Percentiles rank a stretch among this genome's conserved stretches.
Evolutionary conservation across 1,284 basidiomycete species (phyloP).

Genomic region (Hemileia vastatrix): DNA sequence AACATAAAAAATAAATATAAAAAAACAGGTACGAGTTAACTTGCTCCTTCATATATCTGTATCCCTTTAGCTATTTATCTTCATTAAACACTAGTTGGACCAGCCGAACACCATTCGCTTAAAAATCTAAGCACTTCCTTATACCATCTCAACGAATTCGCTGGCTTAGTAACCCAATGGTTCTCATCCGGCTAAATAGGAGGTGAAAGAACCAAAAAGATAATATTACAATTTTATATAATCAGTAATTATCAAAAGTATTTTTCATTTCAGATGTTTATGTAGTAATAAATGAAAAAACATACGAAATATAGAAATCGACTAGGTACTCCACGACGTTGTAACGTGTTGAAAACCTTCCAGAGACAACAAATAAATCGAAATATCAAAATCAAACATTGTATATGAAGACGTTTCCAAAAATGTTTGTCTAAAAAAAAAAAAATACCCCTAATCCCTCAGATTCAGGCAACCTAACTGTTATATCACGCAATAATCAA

Average conservation of each 20-base stretch:
- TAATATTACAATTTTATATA: background rate
- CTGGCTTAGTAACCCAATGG: slow-evolving; percentile 32
- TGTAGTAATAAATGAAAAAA: background rate
- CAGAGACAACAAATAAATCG: background rate
- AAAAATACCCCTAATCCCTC: slow-evolving; percentile 15
- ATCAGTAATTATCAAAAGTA: background rate
- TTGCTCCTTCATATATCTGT: too few species aligned
- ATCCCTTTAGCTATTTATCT: too few species aligned
- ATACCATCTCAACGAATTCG: slow-evolving; percentile 33
- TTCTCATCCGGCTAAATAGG: slow-evolving; percentile 21
- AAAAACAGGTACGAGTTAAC: too few species aligned
- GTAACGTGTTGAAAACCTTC: slow-evolving; percentile 32
- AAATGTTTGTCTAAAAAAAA: background rate
- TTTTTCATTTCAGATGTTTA: background rate
- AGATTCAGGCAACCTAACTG: slow-evolving; percentile 20
- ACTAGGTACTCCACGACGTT: slow-evolving; percentile 31
- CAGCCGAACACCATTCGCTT: slow-evolving; percentile 23
- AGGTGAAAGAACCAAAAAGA: background rate
- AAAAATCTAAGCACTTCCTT: slow-evolving; percentile 33
- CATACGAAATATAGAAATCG: slow-evolving; percentile 32
- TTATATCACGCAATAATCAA: background rate
- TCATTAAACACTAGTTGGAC: too few species aligned
- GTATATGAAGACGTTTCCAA: background rate
- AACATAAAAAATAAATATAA: too few species aligned
- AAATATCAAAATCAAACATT: background rate